Base-by-base conservation (phyloP, 768 basidiomycete species). In the Amanita inopinata region DNA sequence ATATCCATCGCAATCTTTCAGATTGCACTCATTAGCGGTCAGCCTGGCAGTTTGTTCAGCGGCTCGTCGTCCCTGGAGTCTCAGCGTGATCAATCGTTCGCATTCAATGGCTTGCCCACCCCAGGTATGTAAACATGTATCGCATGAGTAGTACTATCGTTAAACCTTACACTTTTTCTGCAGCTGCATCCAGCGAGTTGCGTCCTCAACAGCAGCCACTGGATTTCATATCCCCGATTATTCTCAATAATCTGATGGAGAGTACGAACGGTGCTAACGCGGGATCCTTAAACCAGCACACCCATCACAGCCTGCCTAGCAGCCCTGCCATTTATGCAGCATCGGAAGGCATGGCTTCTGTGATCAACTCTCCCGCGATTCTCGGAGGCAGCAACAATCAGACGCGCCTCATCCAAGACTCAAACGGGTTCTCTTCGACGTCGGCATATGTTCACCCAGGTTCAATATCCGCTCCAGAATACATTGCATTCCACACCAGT, bases 1-100 rank as follows among this genome's bases (percentile, higher is more conserved):
- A 47, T 24, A 46, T 33, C 6, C 40, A 20, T 46, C 28, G 36
- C 37, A 46, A 28, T 41, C 30, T 18, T 46, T 40, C 51, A 82
- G 81, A 80, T 84, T 51, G 82, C 81, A 12, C 71, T 84, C 49
- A 78, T 83, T 54, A 79, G 74, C 47, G 66, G 74, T 18, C 67
- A 71, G 47, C 45, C 65, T 27, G 58, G 63, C 27, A 51, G 65
- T 32, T 51, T 66, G 11, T 57, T 59, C 40, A 54, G 64, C 41
- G 53, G 65, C 14, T 45, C 61, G 50, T 57, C 65, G 33, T 34
- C 56, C 28, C 36, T 55, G 1, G 64, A 62, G 34, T 34, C 50
- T 20, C 62, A 47, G 46, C 55, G 53, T 34, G 60, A 54, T 17
- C 59, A 50, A 35, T 53, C 50, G 40, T 57, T 53, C 47, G 53